Base-by-base conservation (phyloP, 2,329 filamentous ascomycete species). In the Alternaria sp. region DNA sequence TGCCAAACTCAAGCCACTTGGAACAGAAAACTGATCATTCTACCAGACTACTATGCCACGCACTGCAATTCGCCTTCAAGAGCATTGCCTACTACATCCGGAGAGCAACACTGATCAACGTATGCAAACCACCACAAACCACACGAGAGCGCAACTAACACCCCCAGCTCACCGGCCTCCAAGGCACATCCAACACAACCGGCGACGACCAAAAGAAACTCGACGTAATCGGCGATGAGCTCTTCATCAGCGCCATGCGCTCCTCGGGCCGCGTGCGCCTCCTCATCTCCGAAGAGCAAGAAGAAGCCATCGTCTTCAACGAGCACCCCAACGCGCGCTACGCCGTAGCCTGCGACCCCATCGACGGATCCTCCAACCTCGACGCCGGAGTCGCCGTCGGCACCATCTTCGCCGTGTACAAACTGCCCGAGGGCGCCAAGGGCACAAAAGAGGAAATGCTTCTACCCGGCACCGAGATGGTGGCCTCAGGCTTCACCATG, bases 131-230 rank as follows among this genome's bases (percentile, higher is more conserved):
- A 5, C 13, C n/a, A 17, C 2, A n/a, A 10, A 6, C 7, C 15
- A 28, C 0, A 28, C 26, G 30, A 30, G 19, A 50, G 52, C 40
- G 2, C 8, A 26, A 61, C 69, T 77, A 44, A 78, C 64, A 7
- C n/a, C 2, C 21, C 11, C 59, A 86, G 83, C 89, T 99, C 66
- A 96, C 93, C 56, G 96, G 96, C 65, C 89, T 99, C 52, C 96
- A 96, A 66, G 96, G 96, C 63, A 96, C 95, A 64, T 93, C 93
- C 70, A 99, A 99, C 84, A 93, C 87, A 57, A 98, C 96, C 4
- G 96, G 96, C 69, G 96, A 99, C 81, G 96, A 98, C 80, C 96
- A 99, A 82, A 99, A 99, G 89, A 99, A 99, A 85, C 92, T 99
- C 67, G 96, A 99, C 80, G 95, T 99, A 63, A 98, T 99, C 79